Evolutionary conservation across 805 yeast genomes (phyloP).

Genomic region (Yarrowia sp.): DNA sequence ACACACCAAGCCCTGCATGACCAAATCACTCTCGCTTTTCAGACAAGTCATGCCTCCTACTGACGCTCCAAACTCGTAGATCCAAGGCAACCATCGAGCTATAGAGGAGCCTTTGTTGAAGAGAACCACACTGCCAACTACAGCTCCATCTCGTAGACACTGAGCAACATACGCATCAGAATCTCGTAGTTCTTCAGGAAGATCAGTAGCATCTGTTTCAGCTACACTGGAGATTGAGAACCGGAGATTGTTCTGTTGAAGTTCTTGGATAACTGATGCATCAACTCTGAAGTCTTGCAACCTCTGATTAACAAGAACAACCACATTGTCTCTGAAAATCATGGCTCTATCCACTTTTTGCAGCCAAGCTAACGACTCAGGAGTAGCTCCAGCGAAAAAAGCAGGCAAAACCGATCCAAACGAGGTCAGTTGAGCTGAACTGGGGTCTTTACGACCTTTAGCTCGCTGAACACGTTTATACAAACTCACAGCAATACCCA

Average conservation of each 20-base stretch:
- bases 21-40: background rate
- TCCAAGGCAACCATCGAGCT: conserved; percentile 9
- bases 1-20: conserved; percentile 12
- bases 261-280: background rate
- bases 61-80: conserved; percentile 6
- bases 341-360: conserved; percentile 21
- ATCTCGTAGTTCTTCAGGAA: conserved; percentile 3
- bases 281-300: conserved; percentile 12
- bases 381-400: conserved; percentile 4
- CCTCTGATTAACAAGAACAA: background rate
- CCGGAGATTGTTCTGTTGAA: conserved; percentile 4
- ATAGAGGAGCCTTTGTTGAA: background rate
- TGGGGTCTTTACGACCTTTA: conserved; percentile 8
- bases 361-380: conserved; percentile 13
- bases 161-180: conserved; percentile 11
- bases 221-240: conserved; percentile 11
- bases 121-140: background rate
- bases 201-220: background rate
- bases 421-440: conserved; percentile 11
- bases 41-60: conserved; percentile 11
- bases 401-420: conserved; percentile 5
- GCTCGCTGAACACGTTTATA: conserved; percentile 49
- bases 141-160: background rate
- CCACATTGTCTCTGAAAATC: conserved; percentile 13
- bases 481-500: conserved; percentile 54